Evolutionary conservation across 2,329 filamentous ascomycete species (phyloP), one percentile per base, ranked within the genome.

Genomic region (Colletotrichum incanum): DNA sequence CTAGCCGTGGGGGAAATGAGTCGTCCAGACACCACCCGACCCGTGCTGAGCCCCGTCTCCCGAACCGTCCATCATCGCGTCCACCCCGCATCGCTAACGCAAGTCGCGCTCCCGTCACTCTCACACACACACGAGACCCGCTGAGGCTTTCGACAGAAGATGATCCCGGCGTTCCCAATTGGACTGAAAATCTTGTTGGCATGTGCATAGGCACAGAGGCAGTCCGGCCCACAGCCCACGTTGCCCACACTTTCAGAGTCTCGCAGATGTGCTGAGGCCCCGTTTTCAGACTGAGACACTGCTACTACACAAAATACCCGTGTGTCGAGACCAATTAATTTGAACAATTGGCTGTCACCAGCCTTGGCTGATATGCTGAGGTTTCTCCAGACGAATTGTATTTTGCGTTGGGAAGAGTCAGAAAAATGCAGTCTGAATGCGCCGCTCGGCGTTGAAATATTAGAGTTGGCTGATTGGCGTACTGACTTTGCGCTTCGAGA

Each of bases 51-150:
- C 34, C 50, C 64, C 18, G 47, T 39, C 63, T 43, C 50, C 64
- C 65, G 63, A 67, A 60, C 28, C 56, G 52, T 63, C 64, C 62
- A 50, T 52, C 58, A 68, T 45, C 58, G 69, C 69, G 65, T 70
- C 47, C 47, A 64, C 70, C 60, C 70, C 66, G 59, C 65, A 70
- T 72, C 59, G 54, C 70, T 72, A 70, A 72, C 52, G 58, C 70
- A 72, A 59, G 70, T 72, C 70, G 70, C 70, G 70, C 60, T 65
- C 54, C n/a, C 58, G 26, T 20, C n/a, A 5, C 20, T 18, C 43
- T 63, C 61, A 43, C 54, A 56, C 54, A 39, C 14, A 49, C 9
- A 23, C 54, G 12, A 23, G 60, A 69, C 65, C 70, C 66, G 70
- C 70, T 39, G 65, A 72, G 66, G 59, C 60, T 70, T 60, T 64